phyloP scores from a whole-genome alignment of 2,329 filamentous ascomycete species.

The Scedosporium apiospermum region DNA sequence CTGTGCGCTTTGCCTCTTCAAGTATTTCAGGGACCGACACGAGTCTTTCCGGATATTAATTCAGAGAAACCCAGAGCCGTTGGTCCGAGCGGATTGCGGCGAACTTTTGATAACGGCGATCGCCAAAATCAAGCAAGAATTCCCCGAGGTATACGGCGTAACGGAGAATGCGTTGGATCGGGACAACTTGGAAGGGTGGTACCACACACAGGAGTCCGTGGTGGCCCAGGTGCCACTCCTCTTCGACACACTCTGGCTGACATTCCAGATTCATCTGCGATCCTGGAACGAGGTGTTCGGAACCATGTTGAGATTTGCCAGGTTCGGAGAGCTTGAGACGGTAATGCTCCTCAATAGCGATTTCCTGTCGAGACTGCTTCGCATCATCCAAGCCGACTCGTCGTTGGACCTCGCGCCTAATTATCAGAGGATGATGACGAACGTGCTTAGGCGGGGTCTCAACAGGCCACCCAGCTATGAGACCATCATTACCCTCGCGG shows the following conservation, averaged over 20 bases:
- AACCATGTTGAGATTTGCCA: slow-evolving; percentile 57
- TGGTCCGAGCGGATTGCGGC: slow-evolving; percentile 44
- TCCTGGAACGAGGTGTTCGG: slow-evolving; percentile 73
- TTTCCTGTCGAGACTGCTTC: slow-evolving; percentile 49
- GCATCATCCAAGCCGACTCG: slow-evolving; percentile 52
- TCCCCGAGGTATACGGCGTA: slow-evolving; percentile 37
- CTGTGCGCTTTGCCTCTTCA: slow-evolving; percentile 50
- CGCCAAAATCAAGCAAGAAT: slow-evolving; percentile 36
- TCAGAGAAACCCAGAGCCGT: slow-evolving; percentile 46
- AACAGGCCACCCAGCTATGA: slow-evolving; percentile 45
- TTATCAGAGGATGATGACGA: slow-evolving; percentile 44
- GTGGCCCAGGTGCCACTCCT: slow-evolving; percentile 32
- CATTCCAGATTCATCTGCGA: slow-evolving; percentile 51
- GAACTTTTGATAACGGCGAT: slow-evolving; percentile 44
- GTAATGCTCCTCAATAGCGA: slow-evolving; percentile 48
- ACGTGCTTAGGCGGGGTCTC: slow-evolving; percentile 38
- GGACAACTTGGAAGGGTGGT: slow-evolving; percentile 13
- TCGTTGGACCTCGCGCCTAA: slow-evolving; percentile 40
- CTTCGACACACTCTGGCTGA: slow-evolving; percentile 49
- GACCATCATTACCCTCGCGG: slow-evolving; percentile 40
- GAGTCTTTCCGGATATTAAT: slow-evolving; percentile 56
- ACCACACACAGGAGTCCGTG: slow-evolving; percentile 15
- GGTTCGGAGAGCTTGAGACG: slow-evolving; percentile 49
- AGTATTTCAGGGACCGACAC: slow-evolving; percentile 48
- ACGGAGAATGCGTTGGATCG: slow-evolving; percentile 20